Evolutionary conservation across 202 grass and related monocot species (phyloP).

Genomic region (Digitaria exilis): DNA sequence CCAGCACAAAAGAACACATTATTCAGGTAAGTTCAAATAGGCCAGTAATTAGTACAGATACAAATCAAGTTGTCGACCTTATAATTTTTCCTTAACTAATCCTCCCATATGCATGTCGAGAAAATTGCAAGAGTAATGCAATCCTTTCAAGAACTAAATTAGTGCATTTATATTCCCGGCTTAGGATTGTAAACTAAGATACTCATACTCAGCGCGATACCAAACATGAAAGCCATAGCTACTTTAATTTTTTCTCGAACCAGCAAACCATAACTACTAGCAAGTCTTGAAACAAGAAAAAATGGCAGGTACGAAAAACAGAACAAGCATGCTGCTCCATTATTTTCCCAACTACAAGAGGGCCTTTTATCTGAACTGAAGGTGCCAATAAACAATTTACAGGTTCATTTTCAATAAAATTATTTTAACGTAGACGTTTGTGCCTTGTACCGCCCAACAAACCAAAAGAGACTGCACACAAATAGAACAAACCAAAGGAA

Average conservation of each 20-base stretch:
- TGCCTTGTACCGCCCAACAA: constrained; percentile 3
- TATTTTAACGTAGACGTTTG: background rate
- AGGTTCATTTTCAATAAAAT: constrained; percentile 16
- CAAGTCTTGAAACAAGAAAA: constrained; percentile 2
- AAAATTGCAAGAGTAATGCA: background rate
- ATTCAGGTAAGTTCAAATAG: constrained; percentile 7
- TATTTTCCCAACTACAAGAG: background rate
- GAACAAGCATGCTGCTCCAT: background rate
- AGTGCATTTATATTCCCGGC: background rate
- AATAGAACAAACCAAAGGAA: background rate
- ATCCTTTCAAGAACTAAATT: background rate
- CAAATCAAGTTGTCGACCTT: background rate
- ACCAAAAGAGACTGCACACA: background rate
- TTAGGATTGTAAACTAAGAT: background rate
- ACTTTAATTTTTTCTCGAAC: background rate
- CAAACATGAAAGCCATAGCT: constrained; percentile 11
- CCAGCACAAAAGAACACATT: background rate
- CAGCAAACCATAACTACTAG: background rate
- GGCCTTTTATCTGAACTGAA: background rate
- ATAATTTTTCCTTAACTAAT: constrained; percentile 2
- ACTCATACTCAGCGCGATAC: too few relatives aligned
- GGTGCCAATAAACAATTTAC: background rate
- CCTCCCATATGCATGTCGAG: background rate
- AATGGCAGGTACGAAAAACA: background rate
- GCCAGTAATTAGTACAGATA: background rate